A percentile compares a stretch with the other conserved stretches of the same genome.
Conservation (phyloP, 1,284 basidiomycete genomes). For the Fomitopsis pinicola region DNA sequence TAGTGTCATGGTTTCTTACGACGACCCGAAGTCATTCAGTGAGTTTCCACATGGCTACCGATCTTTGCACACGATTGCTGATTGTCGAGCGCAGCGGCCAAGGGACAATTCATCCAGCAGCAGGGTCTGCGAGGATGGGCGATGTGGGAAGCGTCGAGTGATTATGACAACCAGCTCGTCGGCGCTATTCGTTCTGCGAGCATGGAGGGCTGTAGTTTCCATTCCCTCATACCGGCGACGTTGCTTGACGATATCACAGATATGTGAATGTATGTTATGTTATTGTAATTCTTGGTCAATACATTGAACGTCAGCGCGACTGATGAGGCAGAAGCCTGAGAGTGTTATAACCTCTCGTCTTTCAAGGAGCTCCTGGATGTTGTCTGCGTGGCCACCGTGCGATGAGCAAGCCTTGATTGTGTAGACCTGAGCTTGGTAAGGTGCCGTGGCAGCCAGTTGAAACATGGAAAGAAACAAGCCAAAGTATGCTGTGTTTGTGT, state of each 20-base stretch:
- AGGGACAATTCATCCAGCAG: constrained; percentile 54
- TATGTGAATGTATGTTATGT: neutral
- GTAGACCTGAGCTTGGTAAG: no score
- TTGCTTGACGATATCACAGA: neutral
- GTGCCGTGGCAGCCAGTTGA: no score
- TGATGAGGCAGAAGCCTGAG: no score
- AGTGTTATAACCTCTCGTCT: no score
- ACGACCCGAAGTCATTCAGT: constrained; percentile 35
- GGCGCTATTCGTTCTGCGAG: constrained; percentile 40
- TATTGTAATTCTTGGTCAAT: no score
- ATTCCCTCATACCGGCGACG: neutral
- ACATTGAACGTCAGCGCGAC: no score
- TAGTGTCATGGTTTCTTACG: constrained; percentile 37
- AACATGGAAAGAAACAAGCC: no score
- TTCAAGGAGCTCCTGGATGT: no score
- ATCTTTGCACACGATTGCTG: neutral
- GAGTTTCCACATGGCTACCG: constrained; percentile 4
- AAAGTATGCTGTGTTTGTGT: no score
- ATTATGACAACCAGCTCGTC: constrained; percentile 51
- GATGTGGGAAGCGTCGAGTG: constrained; percentile 61
- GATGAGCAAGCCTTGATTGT: no score
- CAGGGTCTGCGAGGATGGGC: constrained; percentile 54
- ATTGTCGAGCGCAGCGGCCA: constrained; percentile 29
- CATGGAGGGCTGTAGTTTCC: neutral
- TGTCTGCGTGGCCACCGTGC: no score